Conservation (phyloP, 352 stramenopile genomes). For the Pythium myriotylum region DNA sequence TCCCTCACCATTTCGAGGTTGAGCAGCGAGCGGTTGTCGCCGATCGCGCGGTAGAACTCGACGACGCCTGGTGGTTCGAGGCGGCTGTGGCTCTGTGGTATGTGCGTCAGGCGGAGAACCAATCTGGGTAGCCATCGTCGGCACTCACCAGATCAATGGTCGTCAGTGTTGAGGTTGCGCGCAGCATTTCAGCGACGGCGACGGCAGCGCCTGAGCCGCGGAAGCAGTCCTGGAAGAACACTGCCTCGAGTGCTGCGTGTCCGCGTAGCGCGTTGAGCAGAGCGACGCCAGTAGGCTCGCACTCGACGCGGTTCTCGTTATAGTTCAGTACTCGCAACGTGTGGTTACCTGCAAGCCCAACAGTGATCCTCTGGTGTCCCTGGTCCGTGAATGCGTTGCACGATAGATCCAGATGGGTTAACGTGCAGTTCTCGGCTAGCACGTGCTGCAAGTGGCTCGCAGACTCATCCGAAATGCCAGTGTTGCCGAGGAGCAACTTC, state of each 20-base stretch:
- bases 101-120: too few relatives aligned
- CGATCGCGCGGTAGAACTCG: slow-evolving; percentile 59
- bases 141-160: slow-evolving; percentile 57
- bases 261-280: slow-evolving; percentile 40
- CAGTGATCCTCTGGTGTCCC: slow-evolving; percentile 41
- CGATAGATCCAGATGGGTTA: slow-evolving; percentile 56
- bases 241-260: slow-evolving; percentile 45
- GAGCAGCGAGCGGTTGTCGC: slow-evolving; percentile 47
- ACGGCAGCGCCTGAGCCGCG: slow-evolving; percentile 30
- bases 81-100: slow-evolving; percentile 55
- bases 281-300: slow-evolving; percentile 33
- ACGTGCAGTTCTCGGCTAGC: slow-evolving; percentile 44
- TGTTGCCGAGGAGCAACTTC: slow-evolving; percentile 60
- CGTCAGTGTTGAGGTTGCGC: slow-evolving; percentile 32
- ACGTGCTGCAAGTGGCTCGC: slow-evolving; percentile 47
- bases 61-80: slow-evolving; percentile 61
- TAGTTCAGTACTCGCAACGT: slow-evolving; percentile 56
- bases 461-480: slow-evolving; percentile 57
- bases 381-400: slow-evolving; percentile 27
- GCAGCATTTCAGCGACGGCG: slow-evolving; percentile 37
- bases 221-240: slow-evolving; percentile 66
- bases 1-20: slow-evolving; percentile 58
- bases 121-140: too few relatives aligned
- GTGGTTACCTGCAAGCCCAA: slow-evolving; percentile 47
- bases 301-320: slow-evolving; percentile 59